Percentiles rank a stretch among this genome's conserved stretches.
Evolutionary conservation across 2,329 filamentous ascomycete species (phyloP).

Genomic region (Stachybotrys chartarum): DNA sequence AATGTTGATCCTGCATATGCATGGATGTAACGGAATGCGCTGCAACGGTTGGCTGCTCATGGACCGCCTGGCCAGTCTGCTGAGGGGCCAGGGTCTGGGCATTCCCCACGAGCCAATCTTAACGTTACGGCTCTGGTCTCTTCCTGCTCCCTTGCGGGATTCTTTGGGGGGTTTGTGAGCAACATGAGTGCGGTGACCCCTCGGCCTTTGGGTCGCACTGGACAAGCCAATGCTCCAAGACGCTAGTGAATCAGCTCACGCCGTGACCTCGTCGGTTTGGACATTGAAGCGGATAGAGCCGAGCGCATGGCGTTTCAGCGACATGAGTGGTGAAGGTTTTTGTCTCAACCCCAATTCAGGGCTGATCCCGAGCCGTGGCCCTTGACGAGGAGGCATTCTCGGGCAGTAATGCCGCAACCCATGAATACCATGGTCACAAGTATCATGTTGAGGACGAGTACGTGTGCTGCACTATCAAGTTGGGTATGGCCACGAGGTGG

Average conservation of each 20-base stretch:
- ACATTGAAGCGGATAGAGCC: neutral
- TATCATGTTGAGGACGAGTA: too few species aligned
- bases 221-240: neutral
- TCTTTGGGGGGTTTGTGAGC: too few species aligned
- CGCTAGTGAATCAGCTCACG: neutral
- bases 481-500: too few species aligned
- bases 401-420: too few species aligned
- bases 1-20: neutral
- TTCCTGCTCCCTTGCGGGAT: neutral
- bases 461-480: too few species aligned
- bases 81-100: neutral
- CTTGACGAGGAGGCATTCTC: too few species aligned
- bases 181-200: too few species aligned
- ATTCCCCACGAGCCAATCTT: neutral
- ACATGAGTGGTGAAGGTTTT: neutral
- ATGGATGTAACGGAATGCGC: neutral
- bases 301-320: neutral
- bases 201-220: neutral
- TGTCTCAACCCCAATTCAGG: too few species aligned
- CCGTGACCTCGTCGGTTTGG: neutral
- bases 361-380: too few species aligned
- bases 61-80: neutral
- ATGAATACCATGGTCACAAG: too few species aligned
- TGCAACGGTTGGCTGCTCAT: neutral
- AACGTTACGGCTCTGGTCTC: neutral